These are phyloP conservation scores for Alternaria triticimaculans DNA, from an alignment of 2,329 filamentous ascomycete genomes.

Conservation along the genomic window DNA sequence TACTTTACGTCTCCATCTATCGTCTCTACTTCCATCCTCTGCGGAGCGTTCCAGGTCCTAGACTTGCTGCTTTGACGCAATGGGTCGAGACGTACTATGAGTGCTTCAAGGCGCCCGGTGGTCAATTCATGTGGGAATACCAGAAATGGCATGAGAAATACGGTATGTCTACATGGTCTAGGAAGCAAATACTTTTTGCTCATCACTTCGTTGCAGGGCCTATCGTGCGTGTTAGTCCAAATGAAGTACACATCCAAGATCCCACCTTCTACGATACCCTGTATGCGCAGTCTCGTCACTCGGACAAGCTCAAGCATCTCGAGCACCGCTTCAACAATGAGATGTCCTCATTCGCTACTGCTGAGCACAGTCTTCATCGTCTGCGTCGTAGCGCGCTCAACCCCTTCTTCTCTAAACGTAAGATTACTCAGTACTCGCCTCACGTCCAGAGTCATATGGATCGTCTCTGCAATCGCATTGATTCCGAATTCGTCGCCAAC, in stretches of 20 bases:
- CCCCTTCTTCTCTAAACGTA: constrained; percentile 8
- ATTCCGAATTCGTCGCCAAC: not conserved
- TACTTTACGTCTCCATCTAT: not conserved
- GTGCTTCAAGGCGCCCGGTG: constrained; percentile 7
- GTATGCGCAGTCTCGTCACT: not conserved
- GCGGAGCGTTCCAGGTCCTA: constrained; percentile 17
- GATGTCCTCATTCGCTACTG: constrained; percentile 1
- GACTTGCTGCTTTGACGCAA: constrained; percentile 23
- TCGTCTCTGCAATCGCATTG: not conserved
- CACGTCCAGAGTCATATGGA: not conserved
- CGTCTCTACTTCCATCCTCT: constrained; percentile 14
- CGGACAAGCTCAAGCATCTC: not conserved
- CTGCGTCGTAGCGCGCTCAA: constrained; percentile 28
- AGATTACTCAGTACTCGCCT: not conserved
- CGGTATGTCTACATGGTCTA: not conserved
- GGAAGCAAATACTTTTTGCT: not conserved
- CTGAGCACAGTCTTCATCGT: constrained; percentile 4
- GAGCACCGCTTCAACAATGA: constrained; percentile 2
- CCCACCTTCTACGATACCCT: not conserved
- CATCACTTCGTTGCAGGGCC: constrained; percentile 1
- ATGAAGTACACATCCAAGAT: not conserved
- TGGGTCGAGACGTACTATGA: constrained; percentile 15
- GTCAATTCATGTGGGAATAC: not conserved
- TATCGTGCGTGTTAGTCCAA: constrained; percentile 12
- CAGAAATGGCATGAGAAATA: not conserved